phyloP scores from a whole-genome alignment of 2,329 filamentous ascomycete genomes.

The Colletotrichum sp. region DNA sequence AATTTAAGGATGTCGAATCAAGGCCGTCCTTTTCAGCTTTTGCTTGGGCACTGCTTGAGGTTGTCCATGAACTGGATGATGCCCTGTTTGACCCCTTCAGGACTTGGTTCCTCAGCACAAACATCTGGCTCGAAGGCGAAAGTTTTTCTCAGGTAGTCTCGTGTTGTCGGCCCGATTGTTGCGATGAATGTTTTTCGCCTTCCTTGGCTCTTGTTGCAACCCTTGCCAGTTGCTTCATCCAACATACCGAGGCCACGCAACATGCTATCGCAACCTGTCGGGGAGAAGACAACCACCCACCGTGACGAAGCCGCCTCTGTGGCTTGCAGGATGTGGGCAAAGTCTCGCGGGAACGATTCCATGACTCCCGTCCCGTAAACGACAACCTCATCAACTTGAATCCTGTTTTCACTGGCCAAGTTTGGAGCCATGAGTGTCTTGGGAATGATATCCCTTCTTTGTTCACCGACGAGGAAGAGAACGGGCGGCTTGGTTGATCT shows the following conservation, averaged over 20 bases:
- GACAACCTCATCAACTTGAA: constrained; percentile 77
- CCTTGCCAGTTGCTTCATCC: constrained; percentile 49
- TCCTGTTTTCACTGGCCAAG: constrained; percentile 55
- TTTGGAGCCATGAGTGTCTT: constrained; percentile 70
- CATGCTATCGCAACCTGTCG: constrained; percentile 68
- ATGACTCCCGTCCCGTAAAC: constrained; percentile 89
- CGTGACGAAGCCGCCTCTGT: constrained; percentile 48
- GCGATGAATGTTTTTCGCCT: constrained; percentile 67
- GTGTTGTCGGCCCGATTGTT: constrained; percentile 93
- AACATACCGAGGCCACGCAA: constrained; percentile 58
- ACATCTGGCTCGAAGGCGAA: constrained; percentile 77
- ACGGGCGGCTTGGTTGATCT: constrained; percentile 62
- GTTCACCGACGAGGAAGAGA: constrained; percentile 89
- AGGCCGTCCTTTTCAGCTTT: neutral
- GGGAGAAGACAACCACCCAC: constrained; percentile 81
- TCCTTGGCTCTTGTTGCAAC: constrained; percentile 26
- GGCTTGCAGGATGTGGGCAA: constrained; percentile 55
- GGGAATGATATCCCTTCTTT: constrained; percentile 88
- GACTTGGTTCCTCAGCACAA: constrained; percentile 83
- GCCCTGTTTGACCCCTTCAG: constrained; percentile 75
- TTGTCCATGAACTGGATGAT: constrained; percentile 57
- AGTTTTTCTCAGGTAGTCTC: constrained; percentile 69
- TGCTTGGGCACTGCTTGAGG: neutral
- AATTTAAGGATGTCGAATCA: neutral
- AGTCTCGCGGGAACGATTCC: constrained; percentile 75